Evolutionary conservation across 345 rosid genomes (phyloP).

Genomic region (Salix udensis): DNA sequence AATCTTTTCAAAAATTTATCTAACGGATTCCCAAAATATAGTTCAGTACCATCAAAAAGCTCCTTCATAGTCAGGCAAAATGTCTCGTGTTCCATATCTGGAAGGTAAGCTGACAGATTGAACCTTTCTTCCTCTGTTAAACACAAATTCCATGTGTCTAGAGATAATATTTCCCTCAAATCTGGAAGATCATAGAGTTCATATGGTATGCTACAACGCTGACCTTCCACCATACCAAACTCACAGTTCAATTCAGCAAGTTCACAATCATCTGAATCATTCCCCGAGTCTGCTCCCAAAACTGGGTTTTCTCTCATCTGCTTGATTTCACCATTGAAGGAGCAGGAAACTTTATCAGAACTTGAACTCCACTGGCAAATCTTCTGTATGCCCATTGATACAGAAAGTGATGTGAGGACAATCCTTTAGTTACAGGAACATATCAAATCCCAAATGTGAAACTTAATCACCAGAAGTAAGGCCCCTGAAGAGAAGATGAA

Average conservation of each 20-base stretch:
- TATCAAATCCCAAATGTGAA: not conserved
- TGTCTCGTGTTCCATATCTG: conserved; percentile 61
- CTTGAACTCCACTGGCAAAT: conserved; percentile 22
- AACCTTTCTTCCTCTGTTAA: conserved; percentile 63
- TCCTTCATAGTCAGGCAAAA: conserved; percentile 51
- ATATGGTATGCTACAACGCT: conserved; percentile 53
- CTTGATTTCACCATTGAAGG: conserved; percentile 16
- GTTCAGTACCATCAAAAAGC: conserved; percentile 48
- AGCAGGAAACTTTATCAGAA: conserved; percentile 13
- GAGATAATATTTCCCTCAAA: conserved; percentile 50
- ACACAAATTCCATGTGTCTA: conserved; percentile 61
- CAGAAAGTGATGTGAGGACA: conserved; percentile 6
- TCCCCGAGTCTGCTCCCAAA: conserved; percentile 28
- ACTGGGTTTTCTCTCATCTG: conserved; percentile 29
- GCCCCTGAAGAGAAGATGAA: conserved; percentile 22
- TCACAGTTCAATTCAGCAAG: conserved; percentile 40
- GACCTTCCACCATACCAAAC: conserved; percentile 51
- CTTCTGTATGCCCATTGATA: conserved; percentile 41
- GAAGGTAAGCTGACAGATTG: conserved; percentile 50
- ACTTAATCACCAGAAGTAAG: conserved; percentile 12
- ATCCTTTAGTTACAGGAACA: conserved; percentile 20
- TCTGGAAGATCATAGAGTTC: conserved; percentile 62
- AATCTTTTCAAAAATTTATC: conserved; percentile 49
- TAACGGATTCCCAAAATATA: conserved; percentile 59
- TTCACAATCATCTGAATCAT: conserved; percentile 44